A percentile compares a stretch with the other conserved stretches of the same genome.
Evolutionary conservation across 78 protist genomes (phyloP).

Genomic region (Pigoraptor vietnamica): DNA sequence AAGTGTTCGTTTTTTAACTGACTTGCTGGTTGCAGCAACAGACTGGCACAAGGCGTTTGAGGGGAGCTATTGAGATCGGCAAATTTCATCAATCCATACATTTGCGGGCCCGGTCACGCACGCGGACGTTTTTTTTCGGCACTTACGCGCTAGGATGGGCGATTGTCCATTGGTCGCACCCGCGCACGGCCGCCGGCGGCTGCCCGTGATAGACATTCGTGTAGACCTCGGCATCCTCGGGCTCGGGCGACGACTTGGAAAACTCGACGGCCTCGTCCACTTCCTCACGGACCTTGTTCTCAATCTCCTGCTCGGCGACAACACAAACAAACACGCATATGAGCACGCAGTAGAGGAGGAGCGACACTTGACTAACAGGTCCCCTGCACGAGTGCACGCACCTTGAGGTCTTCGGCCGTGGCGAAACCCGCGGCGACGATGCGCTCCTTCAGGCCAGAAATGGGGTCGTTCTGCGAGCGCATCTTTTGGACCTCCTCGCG

Average conservation of each 20-base stretch:
- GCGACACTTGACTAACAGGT: background rate
- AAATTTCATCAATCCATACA: too few relatives aligned
- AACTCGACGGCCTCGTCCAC: slow-evolving; percentile 70
- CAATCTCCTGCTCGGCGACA: slow-evolving; percentile 20
- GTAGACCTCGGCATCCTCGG: slow-evolving; percentile 37
- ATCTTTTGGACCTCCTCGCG: slow-evolving; percentile 73
- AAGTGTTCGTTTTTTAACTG: too few relatives aligned
- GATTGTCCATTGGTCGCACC: too few relatives aligned
- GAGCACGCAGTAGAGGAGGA: background rate
- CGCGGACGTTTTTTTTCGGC: too few relatives aligned
- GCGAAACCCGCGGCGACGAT: slow-evolving; percentile 42
- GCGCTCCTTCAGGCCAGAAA: slow-evolving; percentile 30
- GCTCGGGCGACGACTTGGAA: slow-evolving; percentile 57
- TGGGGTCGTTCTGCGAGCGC: slow-evolving; percentile 65
- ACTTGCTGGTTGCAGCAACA: too few relatives aligned
- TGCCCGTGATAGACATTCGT: slow-evolving; percentile 43
- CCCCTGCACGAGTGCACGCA: background rate
- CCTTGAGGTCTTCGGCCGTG: slow-evolving; percentile 76
- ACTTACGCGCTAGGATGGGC: too few relatives aligned
- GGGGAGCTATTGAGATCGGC: too few relatives aligned
- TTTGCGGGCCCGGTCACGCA: too few relatives aligned
- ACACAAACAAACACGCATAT: background rate
- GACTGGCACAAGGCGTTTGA: too few relatives aligned
- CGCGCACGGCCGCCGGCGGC: background rate
- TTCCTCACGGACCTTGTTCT: slow-evolving; percentile 8